A percentile compares a stretch with the other conserved stretches of the same genome.
Conservation (phyloP, 2,329 filamentous ascomycete species). For the Pseudocercospora ulei region DNA sequence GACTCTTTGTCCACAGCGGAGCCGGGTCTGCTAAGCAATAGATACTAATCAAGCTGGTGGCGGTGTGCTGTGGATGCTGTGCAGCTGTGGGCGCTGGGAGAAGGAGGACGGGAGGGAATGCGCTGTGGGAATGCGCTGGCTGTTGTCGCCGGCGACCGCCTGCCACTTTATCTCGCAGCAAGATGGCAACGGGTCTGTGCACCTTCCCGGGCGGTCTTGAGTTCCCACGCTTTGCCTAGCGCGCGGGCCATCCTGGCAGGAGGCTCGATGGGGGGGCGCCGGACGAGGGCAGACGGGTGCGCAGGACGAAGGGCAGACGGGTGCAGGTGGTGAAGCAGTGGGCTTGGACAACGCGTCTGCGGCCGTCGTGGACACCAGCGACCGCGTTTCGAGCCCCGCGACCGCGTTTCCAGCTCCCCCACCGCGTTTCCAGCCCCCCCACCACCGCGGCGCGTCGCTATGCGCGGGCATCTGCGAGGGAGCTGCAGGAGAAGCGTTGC, state of each 20-base stretch:
- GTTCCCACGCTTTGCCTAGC: constrained; percentile 1
- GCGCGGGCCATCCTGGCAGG: constrained; percentile 3
- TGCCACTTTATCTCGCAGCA: constrained; percentile 1
- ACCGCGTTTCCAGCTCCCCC: too few relatives aligned
- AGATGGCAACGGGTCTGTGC: not conserved
- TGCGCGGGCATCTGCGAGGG: not conserved
- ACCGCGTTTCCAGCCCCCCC: too few relatives aligned
- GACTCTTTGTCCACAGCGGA: constrained; percentile 3
- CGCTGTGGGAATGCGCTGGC: not conserved
- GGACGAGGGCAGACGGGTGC: too few relatives aligned
- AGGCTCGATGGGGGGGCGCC: not conserved
- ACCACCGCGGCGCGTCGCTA: not conserved
- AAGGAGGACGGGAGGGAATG: not conserved
- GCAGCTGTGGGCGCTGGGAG: not conserved
- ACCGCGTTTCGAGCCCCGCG: too few relatives aligned
- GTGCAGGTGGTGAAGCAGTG: too few relatives aligned
- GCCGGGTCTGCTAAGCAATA: not conserved
- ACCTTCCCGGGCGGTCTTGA: not conserved
- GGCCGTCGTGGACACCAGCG: too few relatives aligned
- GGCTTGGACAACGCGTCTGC: too few relatives aligned
- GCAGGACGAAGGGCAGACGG: too few relatives aligned
- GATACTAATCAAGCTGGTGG: constrained; percentile 7
- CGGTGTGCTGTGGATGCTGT: constrained; percentile 1
- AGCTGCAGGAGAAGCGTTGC: not conserved
- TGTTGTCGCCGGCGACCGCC: not conserved